Percentiles rank a stretch among this genome's conserved stretches.
These are phyloP conservation scores for Cyberlindnera maritima DNA, from an alignment of 805 yeast species.

Conservation along the genomic window DNA sequence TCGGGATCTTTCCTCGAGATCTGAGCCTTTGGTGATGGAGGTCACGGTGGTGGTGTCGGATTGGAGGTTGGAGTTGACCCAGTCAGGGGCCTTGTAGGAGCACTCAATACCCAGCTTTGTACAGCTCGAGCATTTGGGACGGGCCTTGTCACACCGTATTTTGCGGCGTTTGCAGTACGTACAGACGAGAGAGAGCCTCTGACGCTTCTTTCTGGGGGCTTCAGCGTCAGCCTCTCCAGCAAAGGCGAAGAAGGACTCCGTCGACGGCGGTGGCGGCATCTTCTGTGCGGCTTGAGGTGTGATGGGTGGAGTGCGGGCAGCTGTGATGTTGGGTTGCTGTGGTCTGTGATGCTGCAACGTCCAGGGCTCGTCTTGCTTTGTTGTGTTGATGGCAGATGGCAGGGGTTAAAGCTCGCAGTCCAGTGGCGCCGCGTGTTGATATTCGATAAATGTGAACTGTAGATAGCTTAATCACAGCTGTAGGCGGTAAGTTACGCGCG, in stretches of 20 bases:
- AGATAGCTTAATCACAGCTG: no score
- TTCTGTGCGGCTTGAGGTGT: background rate
- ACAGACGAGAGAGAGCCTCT: slow-evolving; percentile 35
- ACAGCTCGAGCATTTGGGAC: slow-evolving; percentile 28
- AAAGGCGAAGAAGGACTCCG: no score
- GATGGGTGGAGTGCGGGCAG: no score
- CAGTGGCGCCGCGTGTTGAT: no score
- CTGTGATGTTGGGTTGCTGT: background rate
- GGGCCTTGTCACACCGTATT: slow-evolving; percentile 19
- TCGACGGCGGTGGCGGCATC: background rate
- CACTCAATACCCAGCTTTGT: slow-evolving; percentile 20
- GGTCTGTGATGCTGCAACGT: no score
- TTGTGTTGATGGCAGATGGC: no score
- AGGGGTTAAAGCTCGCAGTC: no score
- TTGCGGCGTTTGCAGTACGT: slow-evolving; percentile 32
- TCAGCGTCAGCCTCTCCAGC: no score
- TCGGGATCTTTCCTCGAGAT: background rate
- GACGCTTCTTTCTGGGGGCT: slow-evolving; percentile 18
- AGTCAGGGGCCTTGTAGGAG: slow-evolving; percentile 9
- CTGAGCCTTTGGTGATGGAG: background rate
- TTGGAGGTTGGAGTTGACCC: slow-evolving; percentile 6
- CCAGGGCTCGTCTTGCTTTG: no score
- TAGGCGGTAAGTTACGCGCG: no score
- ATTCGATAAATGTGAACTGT: no score
- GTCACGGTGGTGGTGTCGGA: slow-evolving; percentile 1